Percentiles rank a stretch among this genome's conserved stretches.
Conservation (phyloP, 306 rosid species). For the Crotalaria pallida region DNA sequence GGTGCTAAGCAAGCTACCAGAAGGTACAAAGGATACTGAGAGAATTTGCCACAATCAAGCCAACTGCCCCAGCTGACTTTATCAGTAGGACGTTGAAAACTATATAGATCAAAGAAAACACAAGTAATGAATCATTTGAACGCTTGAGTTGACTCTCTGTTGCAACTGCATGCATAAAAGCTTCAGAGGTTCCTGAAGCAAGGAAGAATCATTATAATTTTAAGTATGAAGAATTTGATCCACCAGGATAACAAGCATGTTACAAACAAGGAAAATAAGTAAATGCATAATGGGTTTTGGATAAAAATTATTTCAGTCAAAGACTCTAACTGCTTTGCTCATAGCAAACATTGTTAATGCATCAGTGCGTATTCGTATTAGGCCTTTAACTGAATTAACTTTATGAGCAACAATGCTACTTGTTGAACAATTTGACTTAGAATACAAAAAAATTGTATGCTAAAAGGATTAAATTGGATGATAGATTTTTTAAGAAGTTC, state of each 20-base stretch:
- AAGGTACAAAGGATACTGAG: slow-evolving; percentile 70
- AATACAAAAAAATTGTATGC: background rate
- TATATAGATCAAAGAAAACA: slow-evolving; percentile 71
- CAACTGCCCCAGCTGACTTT: slow-evolving; percentile 70
- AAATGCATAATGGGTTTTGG: slow-evolving; percentile 6
- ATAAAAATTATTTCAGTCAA: background rate
- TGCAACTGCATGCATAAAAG: slow-evolving; percentile 93
- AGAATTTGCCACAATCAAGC: slow-evolving; percentile 87
- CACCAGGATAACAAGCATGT: background rate
- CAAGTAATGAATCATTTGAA: slow-evolving; percentile 68
- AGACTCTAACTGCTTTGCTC: background rate
- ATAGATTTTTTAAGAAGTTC: background rate
- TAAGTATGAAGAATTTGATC: background rate
- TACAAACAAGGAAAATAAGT: slow-evolving; percentile 9
- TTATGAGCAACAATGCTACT: background rate
- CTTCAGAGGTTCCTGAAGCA: slow-evolving; percentile 83
- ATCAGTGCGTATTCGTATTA: background rate
- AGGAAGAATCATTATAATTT: slow-evolving; percentile 3
- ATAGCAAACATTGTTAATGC: background rate
- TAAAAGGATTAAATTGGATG: background rate
- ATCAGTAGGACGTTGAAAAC: slow-evolving; percentile 67
- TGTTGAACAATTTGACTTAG: background rate
- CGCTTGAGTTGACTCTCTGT: slow-evolving; percentile 73
- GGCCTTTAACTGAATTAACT: slow-evolving; percentile 10
- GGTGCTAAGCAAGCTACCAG: background rate